Evolutionary conservation across 495 filamentous ascomycete genomes (phyloP), one percentile per base, ranked within the genome.

Genomic region (Trichoderma asperelloides): DNA sequence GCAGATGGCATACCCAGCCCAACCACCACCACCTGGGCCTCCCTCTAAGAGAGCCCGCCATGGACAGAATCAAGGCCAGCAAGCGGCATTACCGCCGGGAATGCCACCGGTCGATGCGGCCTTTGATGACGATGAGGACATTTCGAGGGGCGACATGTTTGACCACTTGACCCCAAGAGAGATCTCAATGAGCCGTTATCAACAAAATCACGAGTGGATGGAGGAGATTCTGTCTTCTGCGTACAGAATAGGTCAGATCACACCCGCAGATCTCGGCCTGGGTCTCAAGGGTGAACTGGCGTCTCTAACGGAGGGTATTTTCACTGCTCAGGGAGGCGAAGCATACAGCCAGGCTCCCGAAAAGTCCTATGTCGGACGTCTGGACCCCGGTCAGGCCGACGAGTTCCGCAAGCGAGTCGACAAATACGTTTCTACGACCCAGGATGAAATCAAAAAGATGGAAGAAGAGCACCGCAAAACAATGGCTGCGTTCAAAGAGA

Each of bases 191-290:
- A 84, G 86, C 71, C 82, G 95, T 62, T 98, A 96, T 73, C 88
- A 87, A 69, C 95, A 97, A 71, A 95, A 98, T 72, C 95, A 98
- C 70, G 93, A 96, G 76, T 97, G 93, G 95, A 96, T 98, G 90
- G 95, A 97, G 72, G 93, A 98, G 77, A 87, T 98, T n/a, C 82
- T 97, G 60, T 89, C 88, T 2, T 96, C 92, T 0, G 91, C 92
- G 0, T 97, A 93, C 70, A 80, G 88, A 21, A 90, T 91, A 66
- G 81, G 82, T 27, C 89, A 95, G 70, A 94, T 98, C 62, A 86
- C 87, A n/a, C 91, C 93, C 6, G 84, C 91, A 3, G 93, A 97
- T 71, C 83, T 98, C 11, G 93, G 92, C 0, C 77, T 97, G 3
- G 95, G 95, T 6, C 84, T 92, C 7, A 91, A 89, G 74, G 95